Evolutionary conservation across 148 eudicot species (phyloP), one percentile per base, ranked within the genome.

Genomic region (Tetragonia tetragonoides): DNA sequence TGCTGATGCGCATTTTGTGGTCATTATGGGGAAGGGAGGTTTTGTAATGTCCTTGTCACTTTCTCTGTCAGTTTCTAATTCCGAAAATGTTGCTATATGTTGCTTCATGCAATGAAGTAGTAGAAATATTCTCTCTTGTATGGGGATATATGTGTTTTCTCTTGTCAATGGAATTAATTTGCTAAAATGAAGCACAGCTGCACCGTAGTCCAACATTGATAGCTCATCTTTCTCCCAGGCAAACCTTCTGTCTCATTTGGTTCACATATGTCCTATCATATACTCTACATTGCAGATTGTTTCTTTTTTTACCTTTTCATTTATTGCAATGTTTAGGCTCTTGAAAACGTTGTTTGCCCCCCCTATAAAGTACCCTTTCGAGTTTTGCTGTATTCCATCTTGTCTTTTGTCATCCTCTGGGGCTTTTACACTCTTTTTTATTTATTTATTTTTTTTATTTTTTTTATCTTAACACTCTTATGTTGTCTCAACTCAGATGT

Each of bases 31-130:
- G 21, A 10, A 53, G 16, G 23, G 63, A 37, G 46, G 66, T 24
- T 78, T 39, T 62, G 37, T 16, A 56, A 38, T 63, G 14, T 38
- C 76, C 10, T 70, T 51, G 16, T 70, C 49, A 5, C 6, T 47
- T 10, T 51, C 64, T 69, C 72, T 24, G 20, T 68, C 66, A 8
- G 37, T 42, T n/a, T 64, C 37, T 10, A 64, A 41, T 72, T 64
- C 17, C 21, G n/a, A 3, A 61, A 70, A 64, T 40, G 65, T 44
- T 78, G 20, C 10, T 5, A 38, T 65, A 39, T 72, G 39, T 73
- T 78, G 73, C 76, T 64, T 63, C 44, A 18, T 47, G 70, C 74
- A 57, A 63, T 47, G 16, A 21, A 49, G 51, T 72, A 71, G 71
- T 78, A 72, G 49, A 70, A 72, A 72, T 63, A 28, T 64, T 23